Evolutionary conservation across 1,284 basidiomycete genomes (phyloP).

Genomic region (Naganishia liquefaciens): DNA sequence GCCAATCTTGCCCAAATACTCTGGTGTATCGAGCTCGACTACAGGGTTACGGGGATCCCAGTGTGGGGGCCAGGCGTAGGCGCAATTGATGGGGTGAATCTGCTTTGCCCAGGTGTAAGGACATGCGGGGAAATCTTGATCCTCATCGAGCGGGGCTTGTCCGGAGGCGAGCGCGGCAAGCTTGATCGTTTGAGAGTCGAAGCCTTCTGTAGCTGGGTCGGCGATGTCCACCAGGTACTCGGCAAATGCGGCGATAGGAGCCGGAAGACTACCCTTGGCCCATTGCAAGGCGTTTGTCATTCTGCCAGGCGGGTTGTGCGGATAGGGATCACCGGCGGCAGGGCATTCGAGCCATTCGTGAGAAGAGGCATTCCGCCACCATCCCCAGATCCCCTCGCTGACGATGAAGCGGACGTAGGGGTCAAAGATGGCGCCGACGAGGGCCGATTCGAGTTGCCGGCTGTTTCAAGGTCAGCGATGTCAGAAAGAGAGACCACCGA

Average conservation of each 20-base stretch:
- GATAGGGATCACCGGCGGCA: slow-evolving; percentile 49
- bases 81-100: slow-evolving; percentile 74
- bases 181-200: slow-evolving; percentile 2
- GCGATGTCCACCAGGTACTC: not conserved
- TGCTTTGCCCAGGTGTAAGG: slow-evolving; percentile 67
- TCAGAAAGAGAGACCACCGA: not conserved
- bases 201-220: not conserved
- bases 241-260: not conserved
- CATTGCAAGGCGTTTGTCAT: slow-evolving; percentile 3
- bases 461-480: slow-evolving; percentile 31
- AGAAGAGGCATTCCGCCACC: slow-evolving; percentile 64
- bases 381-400: slow-evolving; percentile 71
- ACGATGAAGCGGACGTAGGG: slow-evolving; percentile 82
- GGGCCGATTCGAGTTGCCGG: slow-evolving; percentile 66
- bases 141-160: not conserved
- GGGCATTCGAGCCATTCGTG: slow-evolving; percentile 69
- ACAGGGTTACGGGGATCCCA: slow-evolving; percentile 48
- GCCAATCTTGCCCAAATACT: slow-evolving; percentile 71
- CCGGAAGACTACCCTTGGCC: slow-evolving; percentile 5
- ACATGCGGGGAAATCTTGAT: slow-evolving; percentile 60
- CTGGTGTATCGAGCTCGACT: slow-evolving; percentile 80
- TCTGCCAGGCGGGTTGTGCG: slow-evolving; percentile 38
- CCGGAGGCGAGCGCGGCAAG: not conserved
- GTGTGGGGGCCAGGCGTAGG: slow-evolving; percentile 69
- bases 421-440: slow-evolving; percentile 81